These are phyloP conservation scores for Elsinoe batatas DNA, from an alignment of 2,329 filamentous ascomycete species.

Conservation along the genomic window DNA sequence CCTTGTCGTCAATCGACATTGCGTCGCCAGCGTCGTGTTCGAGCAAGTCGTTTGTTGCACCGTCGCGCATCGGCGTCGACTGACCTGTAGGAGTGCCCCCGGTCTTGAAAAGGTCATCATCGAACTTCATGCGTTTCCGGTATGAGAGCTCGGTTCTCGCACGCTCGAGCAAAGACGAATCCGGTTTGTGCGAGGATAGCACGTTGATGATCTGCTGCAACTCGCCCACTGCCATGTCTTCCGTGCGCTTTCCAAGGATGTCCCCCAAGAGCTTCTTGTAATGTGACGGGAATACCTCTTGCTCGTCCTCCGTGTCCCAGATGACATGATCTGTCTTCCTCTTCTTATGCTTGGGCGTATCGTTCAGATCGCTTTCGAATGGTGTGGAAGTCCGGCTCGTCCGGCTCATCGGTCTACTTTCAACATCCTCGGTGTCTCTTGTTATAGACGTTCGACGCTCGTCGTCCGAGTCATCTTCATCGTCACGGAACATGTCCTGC, in stretches of 20 bases:
- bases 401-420: conserved; percentile 71
- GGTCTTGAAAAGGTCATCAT: conserved; percentile 65
- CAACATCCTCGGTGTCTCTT: conserved; percentile 74
- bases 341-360: conserved; percentile 35
- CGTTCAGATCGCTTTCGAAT: conserved; percentile 41
- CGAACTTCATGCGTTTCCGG: conserved; percentile 73
- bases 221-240: conserved; percentile 57
- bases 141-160: conserved; percentile 58
- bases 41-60: conserved; percentile 12
- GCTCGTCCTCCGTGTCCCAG: conserved; percentile 41
- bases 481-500: conserved; percentile 62
- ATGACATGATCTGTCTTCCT: conserved; percentile 31
- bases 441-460: conserved; percentile 56
- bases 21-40: conserved; percentile 5
- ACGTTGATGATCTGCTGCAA: conserved; percentile 47
- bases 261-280: conserved; percentile 40
- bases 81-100: conserved; percentile 33
- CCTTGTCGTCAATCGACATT: conserved; percentile 14
- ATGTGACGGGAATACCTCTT: conserved; percentile 36
- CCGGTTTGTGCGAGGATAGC: conserved; percentile 31
- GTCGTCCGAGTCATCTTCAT: conserved; percentile 70
- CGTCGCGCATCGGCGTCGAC: conserved; percentile 17
- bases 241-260: conserved; percentile 51
- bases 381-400: conserved; percentile 45
- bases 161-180: conserved; percentile 63